Base-by-base conservation (phyloP, 371 early-diverging fungal genomes). In the Chytridiales sp. region DNA sequence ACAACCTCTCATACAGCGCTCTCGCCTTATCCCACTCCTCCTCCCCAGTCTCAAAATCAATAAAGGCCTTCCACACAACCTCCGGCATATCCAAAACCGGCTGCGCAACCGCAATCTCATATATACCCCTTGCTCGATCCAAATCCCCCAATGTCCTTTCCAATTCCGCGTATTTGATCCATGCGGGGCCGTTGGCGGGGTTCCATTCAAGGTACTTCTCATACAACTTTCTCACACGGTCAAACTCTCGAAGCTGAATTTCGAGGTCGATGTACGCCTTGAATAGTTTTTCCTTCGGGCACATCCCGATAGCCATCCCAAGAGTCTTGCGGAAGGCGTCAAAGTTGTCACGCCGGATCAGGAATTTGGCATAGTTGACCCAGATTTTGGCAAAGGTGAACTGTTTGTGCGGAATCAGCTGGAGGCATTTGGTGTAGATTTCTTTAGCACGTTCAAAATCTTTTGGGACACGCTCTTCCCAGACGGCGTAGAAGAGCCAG, bases 381-480 rank as follows among this genome's bases (percentile, higher is more conserved):
- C 98, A 98, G 44, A 95, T 85, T 73, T 98, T 98, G 49, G 91
- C 93, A 80, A 98, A 96, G 2, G 97, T 97, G 60, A 98, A 97
- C 39, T 62, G 68, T 63, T 88, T 87, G 76, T 98, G 97, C 13
- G 98, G 97, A 48, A 98, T 86, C 31, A 92, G 63, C n/a, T 85
- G 77, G 27, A 96, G 62, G 59, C 92, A 93, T 47, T 86, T 82
- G 30, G 76, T 70, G 65, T 96, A 97, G n/a, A 97, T 89, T 47
- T 89, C 78, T 8, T 90, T 81, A 4, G 97, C 85, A 0, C 94
- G 82, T 24, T 88, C 90, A 24, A 74, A 57, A 65, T 97, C 93
- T 79, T 86, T 83, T 9, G 84, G 86, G n/a, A 81, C 84, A 34
- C 85, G 70, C 64, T 98, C 99, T 71, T 97, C 97, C 73, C 88